phyloP scores from a whole-genome alignment of 345 rosid genomes.

The Xanthoceras sorbifolium region DNA sequence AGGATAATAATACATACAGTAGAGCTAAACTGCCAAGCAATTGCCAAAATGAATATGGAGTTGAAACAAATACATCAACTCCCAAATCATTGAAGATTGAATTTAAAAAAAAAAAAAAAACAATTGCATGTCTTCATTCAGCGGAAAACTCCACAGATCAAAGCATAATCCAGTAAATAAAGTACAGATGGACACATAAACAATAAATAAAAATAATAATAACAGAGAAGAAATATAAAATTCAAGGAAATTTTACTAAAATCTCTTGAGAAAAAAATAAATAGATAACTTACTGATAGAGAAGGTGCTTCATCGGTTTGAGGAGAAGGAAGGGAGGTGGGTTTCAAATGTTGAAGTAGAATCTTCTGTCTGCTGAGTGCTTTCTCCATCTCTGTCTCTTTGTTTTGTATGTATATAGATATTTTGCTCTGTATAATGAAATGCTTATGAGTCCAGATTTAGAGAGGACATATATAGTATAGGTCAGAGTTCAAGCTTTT shows the following conservation, averaged over 20 bases:
- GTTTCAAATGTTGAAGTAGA: conserved; percentile 71
- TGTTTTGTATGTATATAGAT: too few species aligned
- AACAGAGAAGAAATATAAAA: not conserved
- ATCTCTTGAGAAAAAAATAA: not conserved
- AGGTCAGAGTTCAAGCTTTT: not conserved
- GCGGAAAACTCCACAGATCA: not conserved
- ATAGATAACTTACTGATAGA: conserved; percentile 52
- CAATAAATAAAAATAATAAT: not conserved
- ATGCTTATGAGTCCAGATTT: not conserved
- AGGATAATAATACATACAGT: not conserved
- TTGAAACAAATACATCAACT: too few species aligned
- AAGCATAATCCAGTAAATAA: not conserved
- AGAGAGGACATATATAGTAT: not conserved
- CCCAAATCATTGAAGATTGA: too few species aligned
- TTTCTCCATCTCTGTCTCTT: conserved; percentile 53
- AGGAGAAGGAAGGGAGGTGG: conserved; percentile 43
- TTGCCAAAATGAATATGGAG: not conserved
- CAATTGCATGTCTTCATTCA: not conserved
- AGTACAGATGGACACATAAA: not conserved
- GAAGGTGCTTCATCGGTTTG: conserved; percentile 33
- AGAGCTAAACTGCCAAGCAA: not conserved
- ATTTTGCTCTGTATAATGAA: not conserved
- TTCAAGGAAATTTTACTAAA: too few species aligned
- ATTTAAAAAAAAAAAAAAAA: not conserved
- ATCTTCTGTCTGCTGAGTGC: conserved; percentile 77